These are phyloP conservation scores for Sporisorium exsertum DNA, from an alignment of 1,284 basidiomycete genomes.

Conservation along the genomic window DNA sequence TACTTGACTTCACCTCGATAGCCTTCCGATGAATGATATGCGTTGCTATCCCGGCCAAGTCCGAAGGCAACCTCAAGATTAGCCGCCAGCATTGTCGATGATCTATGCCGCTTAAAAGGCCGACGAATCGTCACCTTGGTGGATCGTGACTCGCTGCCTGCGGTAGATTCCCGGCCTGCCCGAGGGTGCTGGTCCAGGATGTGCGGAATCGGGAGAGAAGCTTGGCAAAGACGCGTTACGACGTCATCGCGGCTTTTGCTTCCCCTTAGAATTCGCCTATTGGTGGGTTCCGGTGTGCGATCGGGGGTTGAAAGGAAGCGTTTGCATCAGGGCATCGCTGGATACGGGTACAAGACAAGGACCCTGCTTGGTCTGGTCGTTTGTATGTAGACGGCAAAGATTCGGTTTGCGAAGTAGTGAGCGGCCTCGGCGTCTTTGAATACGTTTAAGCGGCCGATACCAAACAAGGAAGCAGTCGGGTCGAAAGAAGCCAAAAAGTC, in stretches of 20 bases:
- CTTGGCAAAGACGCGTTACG: conserved; percentile 5
- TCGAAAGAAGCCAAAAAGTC: background rate
- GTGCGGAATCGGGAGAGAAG: background rate
- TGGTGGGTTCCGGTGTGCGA: background rate
- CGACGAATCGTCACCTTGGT: background rate
- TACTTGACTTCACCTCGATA: background rate
- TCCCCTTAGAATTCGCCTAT: background rate
- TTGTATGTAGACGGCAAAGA: background rate
- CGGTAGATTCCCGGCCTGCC: background rate
- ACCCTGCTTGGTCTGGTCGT: background rate
- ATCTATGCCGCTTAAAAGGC: background rate
- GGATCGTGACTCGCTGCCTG: background rate
- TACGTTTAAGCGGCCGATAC: background rate
- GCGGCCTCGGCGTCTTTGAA: too few species aligned
- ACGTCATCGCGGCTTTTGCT: conserved; percentile 4
- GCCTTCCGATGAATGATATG: background rate
- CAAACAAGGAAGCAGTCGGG: background rate
- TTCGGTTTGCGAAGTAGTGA: background rate
- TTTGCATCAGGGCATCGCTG: background rate
- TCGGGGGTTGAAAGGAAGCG: background rate
- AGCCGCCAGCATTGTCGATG: background rate
- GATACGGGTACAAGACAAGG: conserved; percentile 3
- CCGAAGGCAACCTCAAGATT: background rate
- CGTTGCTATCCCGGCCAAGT: background rate
- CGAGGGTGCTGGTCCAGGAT: background rate